phyloP scores from a whole-genome alignment of 2,329 filamentous ascomycete genomes.

The Talaromyces rugulosus region DNA sequence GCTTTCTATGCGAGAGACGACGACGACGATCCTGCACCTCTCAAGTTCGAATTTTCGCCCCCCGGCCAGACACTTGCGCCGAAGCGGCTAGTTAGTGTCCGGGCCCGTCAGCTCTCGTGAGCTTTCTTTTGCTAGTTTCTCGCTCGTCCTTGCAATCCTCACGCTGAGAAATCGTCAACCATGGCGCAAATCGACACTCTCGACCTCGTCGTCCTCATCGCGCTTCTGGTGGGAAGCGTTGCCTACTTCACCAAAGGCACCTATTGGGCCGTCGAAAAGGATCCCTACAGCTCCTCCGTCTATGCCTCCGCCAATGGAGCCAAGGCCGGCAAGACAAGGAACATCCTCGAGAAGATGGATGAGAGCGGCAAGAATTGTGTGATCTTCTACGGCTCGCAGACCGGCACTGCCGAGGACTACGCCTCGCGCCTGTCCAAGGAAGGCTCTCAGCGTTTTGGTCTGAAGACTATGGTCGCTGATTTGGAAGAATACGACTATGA shows the following conservation, averaged over 20 bases:
- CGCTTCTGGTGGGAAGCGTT: conserved; percentile 77
- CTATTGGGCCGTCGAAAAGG: conserved; percentile 83
- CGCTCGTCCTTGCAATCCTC: conserved; percentile 5
- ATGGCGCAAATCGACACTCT: conserved; percentile 97
- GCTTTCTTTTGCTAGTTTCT: background rate
- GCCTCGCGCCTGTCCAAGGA: conserved; percentile 95
- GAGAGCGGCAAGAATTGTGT: conserved; percentile 95
- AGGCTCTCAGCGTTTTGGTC: conserved; percentile 88
- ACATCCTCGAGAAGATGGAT: conserved; percentile 94
- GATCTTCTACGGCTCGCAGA: conserved; percentile 98
- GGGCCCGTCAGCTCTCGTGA: background rate
- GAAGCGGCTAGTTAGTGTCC: background rate
- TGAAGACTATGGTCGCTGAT: conserved; percentile 98
- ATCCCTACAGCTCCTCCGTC: conserved; percentile 78
- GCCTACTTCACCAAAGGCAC: conserved; percentile 98
- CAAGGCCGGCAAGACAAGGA: conserved; percentile 80
- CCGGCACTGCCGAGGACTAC: conserved; percentile 96
- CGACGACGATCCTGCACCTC: background rate
- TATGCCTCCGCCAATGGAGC: conserved; percentile 59
- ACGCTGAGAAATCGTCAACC: conserved; percentile 21
- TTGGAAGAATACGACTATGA: conserved; percentile 97
- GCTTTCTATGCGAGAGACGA: background rate
- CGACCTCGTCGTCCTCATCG: conserved; percentile 85
- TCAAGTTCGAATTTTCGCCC: background rate
- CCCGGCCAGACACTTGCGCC: background rate